Evolutionary conservation across 1,284 basidiomycete genomes (phyloP), one percentile per base, ranked within the genome.

Genomic region (Ustilago curta): DNA sequence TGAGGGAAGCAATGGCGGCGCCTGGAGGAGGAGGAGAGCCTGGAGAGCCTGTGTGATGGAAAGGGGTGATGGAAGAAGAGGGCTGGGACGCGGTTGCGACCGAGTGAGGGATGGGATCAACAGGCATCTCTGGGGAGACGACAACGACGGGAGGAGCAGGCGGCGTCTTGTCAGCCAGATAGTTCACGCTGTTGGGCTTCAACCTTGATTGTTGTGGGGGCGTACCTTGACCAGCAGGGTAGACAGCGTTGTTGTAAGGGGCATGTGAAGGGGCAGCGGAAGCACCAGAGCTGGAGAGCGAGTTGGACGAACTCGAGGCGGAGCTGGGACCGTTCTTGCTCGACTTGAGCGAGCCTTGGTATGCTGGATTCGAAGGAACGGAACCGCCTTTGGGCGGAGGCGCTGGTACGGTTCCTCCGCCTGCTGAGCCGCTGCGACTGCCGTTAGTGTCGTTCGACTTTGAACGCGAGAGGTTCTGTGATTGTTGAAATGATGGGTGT

Each of bases 391-490:
- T 82, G 40, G 80, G 79, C 40, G 80, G 79, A 2, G 80, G 77
- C 2, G 64, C 73, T 29, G 79, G 79, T 0, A 77, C 73, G 51
- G 60, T 62, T 14, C 70, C 69, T 35, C 69, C 75, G 19, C 74
- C 78, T 44, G 76, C 67, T 12, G 76, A 56, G 48, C 62, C 62
- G 45, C 61, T 74, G 52, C 78, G 65, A 44, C 70, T 79, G 55
- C 79, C 78, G 51, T 81, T 82, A 8, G 69, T 35, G 45, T 82
- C 80, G 42, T 64, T 78, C 2, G 79, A 76, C 47, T 82, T 82
- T 11, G 78, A 80, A 68, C 80, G 71, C 23, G 80, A 82, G n/a
- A 82, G 76, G 70, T 82, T 82, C 80, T 82, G 67, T 25, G 25
- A 27, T 32, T 29, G 57, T 31, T 25, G 37, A 43, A 8, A n/a